phyloP scores from a whole-genome alignment of 805 yeast genomes.

The Kazachstania martiniae region DNA sequence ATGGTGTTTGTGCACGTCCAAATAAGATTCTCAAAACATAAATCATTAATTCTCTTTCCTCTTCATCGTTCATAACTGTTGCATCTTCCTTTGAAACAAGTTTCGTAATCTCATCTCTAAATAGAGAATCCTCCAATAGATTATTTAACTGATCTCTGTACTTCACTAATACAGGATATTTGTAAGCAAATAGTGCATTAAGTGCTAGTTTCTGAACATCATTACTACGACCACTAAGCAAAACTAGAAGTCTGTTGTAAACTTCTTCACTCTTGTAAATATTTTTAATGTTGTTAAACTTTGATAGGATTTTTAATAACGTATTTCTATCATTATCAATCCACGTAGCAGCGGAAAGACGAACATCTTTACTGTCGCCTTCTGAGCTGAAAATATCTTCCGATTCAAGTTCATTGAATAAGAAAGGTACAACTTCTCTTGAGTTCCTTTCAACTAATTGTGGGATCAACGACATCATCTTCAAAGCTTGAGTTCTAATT shows the following conservation, averaged over 20 bases:
- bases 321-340: conserved; percentile 42
- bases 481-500: conserved; percentile 46
- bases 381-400: conserved; percentile 14
- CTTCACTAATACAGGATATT: conserved; percentile 45
- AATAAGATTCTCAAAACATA: conserved; percentile 65
- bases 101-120: conserved; percentile 72
- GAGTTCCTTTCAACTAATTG: conserved; percentile 58
- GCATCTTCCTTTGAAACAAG: conserved; percentile 43
- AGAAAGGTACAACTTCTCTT: conserved; percentile 43
- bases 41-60: conserved; percentile 54
- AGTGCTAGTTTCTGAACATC: conserved; percentile 66
- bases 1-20: conserved; percentile 72
- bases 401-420: conserved; percentile 30
- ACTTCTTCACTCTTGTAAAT: conserved; percentile 44
- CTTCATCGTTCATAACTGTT: conserved; percentile 47
- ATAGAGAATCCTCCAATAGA: conserved; percentile 69
- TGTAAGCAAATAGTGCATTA: conserved; percentile 55
- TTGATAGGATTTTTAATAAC: conserved; percentile 50
- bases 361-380: conserved; percentile 1
- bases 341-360: conserved; percentile 28
- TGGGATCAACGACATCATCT: conserved; percentile 49
- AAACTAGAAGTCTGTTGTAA: conserved; percentile 38
- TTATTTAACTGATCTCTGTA: conserved; percentile 66
- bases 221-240: conserved; percentile 50
- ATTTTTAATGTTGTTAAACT: conserved; percentile 53